Evolutionary conservation across 306 rosid genomes (phyloP), one percentile per base, ranked within the genome.

Genomic region (Vigna reflexopilosa): DNA sequence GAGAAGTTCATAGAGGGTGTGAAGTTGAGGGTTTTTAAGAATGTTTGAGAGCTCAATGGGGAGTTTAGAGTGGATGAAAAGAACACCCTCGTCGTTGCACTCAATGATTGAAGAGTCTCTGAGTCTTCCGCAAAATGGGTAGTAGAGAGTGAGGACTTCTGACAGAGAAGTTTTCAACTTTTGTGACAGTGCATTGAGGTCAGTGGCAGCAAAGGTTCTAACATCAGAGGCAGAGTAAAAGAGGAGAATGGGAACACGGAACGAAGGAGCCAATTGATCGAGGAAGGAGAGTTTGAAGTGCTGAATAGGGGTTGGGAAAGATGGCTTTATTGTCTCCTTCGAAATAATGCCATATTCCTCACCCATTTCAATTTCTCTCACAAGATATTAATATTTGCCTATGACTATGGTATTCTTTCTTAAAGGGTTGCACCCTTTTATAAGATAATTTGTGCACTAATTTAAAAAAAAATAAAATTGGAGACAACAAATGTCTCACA

Each of bases 81-180:
- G 24, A 14, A 65, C 84, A 10, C 84, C 84, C 6, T 15, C 36
- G 3, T 84, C 79, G 17, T 70, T 76, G 70, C 87, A 84, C 3
- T 70, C 76, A 5, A 84, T 34, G 8, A 0, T n/a, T 44, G 58
- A 4, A 2, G 75, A 67, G 9, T 24, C 71, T 62, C 58, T 52
- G 1, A 42, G 7, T 49, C 30, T 84, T n/a, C 84, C 87, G 13
- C 73, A 82, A 14, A 80, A 72, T 0, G 82, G 85, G 72, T 71
- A 77, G 5, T 64, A 80, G 4, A 51, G 80, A 66, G 85, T 55
- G 28, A 84, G 72, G 2, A 40, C 16, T 1, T 66, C n/a, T 3
- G 85, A 77, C 10, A 84, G n/a, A 7, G 82, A 80, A 26, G 51
- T 4, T 47, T 77, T 71, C 5, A 84, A 26, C 8, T 7, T 57